Evolutionary conservation across 2,329 filamentous ascomycete species (phyloP).

Genomic region (Neopestalotiopsis rosae): DNA sequence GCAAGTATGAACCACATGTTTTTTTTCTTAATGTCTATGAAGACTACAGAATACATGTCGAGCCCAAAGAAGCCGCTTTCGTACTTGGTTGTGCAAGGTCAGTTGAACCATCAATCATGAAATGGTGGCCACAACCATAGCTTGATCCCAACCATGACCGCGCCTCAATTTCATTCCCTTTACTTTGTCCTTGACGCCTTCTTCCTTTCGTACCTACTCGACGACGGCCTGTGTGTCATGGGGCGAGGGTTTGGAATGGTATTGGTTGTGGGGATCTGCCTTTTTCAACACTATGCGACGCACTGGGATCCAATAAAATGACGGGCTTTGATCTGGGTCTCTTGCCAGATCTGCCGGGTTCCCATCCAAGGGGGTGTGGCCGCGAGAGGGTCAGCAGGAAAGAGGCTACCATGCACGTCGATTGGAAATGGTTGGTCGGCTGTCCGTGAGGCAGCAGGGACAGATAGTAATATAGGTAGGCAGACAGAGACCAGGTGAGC

Average conservation of each 20-base stretch:
- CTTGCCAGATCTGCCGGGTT: not conserved
- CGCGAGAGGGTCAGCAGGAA: not conserved
- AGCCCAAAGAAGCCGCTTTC: too few relatives aligned
- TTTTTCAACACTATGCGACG: constrained; percentile 3
- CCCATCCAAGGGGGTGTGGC: not conserved
- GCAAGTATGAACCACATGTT: not conserved
- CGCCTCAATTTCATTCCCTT: too few relatives aligned
- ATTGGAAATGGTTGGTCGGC: not conserved
- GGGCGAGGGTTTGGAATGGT: not conserved
- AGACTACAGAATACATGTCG: too few relatives aligned
- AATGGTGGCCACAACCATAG: too few relatives aligned
- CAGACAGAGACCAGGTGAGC: not conserved
- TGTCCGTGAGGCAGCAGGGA: not conserved
- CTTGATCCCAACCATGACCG: too few relatives aligned
- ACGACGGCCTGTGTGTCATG: not conserved
- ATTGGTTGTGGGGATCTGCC: not conserved
- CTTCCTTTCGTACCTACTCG: not conserved
- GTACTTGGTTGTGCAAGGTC: too few relatives aligned
- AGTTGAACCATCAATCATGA: too few relatives aligned
- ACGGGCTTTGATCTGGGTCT: not conserved
- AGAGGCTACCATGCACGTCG: not conserved
- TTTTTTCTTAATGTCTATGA: too few relatives aligned
- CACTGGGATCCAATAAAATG: constrained; percentile 1
- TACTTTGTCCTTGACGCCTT: not conserved
- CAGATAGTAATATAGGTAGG: not conserved